Base-by-base conservation (phyloP, 177 flowering plant species). In the Tripterygium wilfordii region DNA sequence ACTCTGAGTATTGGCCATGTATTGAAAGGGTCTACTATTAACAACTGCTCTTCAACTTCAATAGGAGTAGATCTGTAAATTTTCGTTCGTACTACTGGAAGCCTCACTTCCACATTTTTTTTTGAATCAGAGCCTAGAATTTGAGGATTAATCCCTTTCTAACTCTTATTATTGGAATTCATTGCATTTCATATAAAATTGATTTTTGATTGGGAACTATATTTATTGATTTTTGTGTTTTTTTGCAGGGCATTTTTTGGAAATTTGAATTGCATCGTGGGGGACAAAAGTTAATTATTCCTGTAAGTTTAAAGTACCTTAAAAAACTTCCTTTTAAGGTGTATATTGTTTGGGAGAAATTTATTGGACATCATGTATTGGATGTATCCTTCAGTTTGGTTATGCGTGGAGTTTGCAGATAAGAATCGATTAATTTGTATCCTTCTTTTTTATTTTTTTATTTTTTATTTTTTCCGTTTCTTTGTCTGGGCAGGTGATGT, bases 211-310 rank as follows among this genome's bases (percentile, higher is more conserved):
- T n/a, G 9, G 14, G 36, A 9, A n/a, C 21, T 3, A 22, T 3
- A 31, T 37, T 17, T 21, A 3, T 49, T 23, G 14, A 15, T 15
- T 12, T 49, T 45, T 26, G 21, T 30, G 23, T 60, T 25, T 53
- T 1, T 54, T 63, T 16, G 40, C 65, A 88, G 96, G 98, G 98
- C 9, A 78, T 86, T 25, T 72, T 61, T 58, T 92, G 98, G 98
- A 88, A 70, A 62, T 47, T 92, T 63, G 98, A 92, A 59, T 63
- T 76, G 39, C 91, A 77, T 55, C 94, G 96, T 16, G 92, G 80
- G 12, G 85, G 90, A 5, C 98, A 92, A 51, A 88, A 82, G 77
- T 64, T 92, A 41, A 56, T 92, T 8, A 19, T 88, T 77, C 98
- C 98, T 45, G 98, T 92, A 73, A 80, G 88, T 43, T 39, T 12